These are phyloP conservation scores for Phytophthora rubi DNA, from an alignment of 352 stramenopile genomes.

Conservation along the genomic window DNA sequence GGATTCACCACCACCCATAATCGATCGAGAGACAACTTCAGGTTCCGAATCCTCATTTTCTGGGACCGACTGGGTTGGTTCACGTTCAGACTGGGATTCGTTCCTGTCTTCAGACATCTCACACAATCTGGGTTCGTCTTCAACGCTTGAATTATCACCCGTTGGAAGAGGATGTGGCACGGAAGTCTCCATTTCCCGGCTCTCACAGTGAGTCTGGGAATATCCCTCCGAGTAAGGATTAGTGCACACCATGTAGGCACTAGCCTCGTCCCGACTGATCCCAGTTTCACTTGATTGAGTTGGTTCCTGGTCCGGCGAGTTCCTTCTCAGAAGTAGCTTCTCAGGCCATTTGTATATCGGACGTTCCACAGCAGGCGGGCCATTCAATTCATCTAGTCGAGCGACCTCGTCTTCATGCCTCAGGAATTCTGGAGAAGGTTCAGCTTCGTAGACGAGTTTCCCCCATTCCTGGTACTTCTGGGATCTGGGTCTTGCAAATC, in stretches of 20 bases:
- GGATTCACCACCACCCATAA: background rate
- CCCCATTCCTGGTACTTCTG: constrained; percentile 8
- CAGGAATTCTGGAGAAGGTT: constrained; percentile 2
- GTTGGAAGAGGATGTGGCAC: background rate
- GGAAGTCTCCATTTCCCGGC: background rate
- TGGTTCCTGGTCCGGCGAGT: background rate
- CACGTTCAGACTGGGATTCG: background rate
- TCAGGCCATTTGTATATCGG: background rate
- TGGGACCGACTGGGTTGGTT: background rate
- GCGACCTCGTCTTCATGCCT: background rate
- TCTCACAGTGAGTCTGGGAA: background rate
- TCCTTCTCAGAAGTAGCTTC: background rate
- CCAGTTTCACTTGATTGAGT: background rate
- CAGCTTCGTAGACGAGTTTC: background rate
- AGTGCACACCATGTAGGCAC: background rate
- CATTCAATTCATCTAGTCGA: background rate
- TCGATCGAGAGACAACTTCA: background rate
- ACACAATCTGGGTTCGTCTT: background rate
- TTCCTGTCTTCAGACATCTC: background rate
- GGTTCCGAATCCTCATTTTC: background rate
- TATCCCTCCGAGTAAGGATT: background rate
- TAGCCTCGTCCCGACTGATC: background rate
- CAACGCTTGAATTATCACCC: background rate
- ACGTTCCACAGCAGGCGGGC: background rate
- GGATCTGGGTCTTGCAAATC: background rate